A percentile compares a stretch with the other conserved stretches of the same genome.
These are phyloP conservation scores for Coniochaeta pulveracea DNA, from an alignment of 2,329 filamentous ascomycete genomes.

Conservation along the genomic window DNA sequence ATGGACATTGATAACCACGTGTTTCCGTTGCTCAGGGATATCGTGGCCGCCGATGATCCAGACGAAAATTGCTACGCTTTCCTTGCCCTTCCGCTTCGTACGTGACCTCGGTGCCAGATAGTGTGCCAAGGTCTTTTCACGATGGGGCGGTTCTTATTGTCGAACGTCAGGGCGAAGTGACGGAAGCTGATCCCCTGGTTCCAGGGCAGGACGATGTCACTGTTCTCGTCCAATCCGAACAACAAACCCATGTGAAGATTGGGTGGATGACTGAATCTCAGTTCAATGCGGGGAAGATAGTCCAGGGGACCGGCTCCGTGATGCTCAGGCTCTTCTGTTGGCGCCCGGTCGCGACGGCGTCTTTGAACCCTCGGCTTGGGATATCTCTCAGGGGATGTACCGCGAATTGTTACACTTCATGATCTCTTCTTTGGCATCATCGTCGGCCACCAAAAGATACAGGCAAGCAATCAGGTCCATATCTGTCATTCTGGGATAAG, in stretches of 20 bases:
- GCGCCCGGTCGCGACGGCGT: not conserved
- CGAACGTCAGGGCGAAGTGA: not conserved
- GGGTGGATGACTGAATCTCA: not conserved
- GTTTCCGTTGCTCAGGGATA: not conserved
- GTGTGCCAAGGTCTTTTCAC: not conserved
- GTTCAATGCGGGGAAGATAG: not conserved
- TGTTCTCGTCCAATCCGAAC: not conserved
- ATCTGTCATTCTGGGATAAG: conserved; percentile 2
- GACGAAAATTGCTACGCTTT: not conserved
- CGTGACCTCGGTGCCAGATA: not conserved
- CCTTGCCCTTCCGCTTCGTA: not conserved
- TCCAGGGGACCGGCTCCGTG: not conserved
- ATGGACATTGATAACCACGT: not conserved
- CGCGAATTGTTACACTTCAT: not conserved
- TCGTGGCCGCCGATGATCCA: not conserved
- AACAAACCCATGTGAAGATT: not conserved
- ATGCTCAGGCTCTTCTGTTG: not conserved
- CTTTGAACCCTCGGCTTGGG: not conserved
- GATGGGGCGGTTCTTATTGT: not conserved
- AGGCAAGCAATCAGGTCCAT: conserved; percentile 5
- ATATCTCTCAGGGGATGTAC: not conserved
- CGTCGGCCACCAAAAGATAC: not conserved
- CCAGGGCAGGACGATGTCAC: not conserved
- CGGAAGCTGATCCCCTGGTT: not conserved
- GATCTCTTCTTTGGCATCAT: not conserved